phyloP scores from a whole-genome alignment of 2,329 filamentous ascomycete species.

The Cercospora janseana region DNA sequence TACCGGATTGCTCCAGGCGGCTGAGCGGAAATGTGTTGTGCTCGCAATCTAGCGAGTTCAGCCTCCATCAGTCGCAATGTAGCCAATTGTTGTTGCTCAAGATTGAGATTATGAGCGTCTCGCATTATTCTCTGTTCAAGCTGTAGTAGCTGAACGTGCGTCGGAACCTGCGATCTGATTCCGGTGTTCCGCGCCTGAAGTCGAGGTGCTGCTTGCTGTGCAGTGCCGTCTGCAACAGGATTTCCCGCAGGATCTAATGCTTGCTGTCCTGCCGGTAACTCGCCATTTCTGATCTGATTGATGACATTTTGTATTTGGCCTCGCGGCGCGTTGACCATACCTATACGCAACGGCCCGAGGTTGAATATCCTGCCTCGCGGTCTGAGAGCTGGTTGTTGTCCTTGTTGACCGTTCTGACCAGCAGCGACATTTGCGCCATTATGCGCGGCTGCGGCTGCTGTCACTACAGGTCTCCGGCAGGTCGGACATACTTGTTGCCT shows the following conservation, averaged over 20 bases:
- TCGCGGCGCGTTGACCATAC: constrained; percentile 61
- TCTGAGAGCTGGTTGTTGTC: constrained; percentile 39
- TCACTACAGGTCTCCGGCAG: constrained; percentile 73
- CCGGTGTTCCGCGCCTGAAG: background rate
- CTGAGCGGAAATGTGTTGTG: constrained; percentile 27
- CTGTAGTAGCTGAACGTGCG: constrained; percentile 61
- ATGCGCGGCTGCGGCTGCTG: constrained; percentile 21
- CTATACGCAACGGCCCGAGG: constrained; percentile 71
- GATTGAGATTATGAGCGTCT: constrained; percentile 62
- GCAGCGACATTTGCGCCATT: constrained; percentile 21
- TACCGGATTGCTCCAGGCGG: constrained; percentile 21
- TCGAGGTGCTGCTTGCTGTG: constrained; percentile 21
- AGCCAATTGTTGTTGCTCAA: constrained; percentile 66
- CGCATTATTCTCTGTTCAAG: constrained; percentile 68
- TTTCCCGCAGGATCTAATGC: constrained; percentile 20
- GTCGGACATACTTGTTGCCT: constrained; percentile 96
- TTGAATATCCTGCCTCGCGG: constrained; percentile 56
- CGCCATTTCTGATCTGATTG: constrained; percentile 33
- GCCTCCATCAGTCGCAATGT: constrained; percentile 65
- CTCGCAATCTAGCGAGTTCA: constrained; percentile 66
- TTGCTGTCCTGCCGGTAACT: constrained; percentile 13
- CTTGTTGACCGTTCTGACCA: constrained; percentile 22
- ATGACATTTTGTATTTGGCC: constrained; percentile 45
- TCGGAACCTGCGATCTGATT: constrained; percentile 36
- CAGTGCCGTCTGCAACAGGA: constrained; percentile 41